Evolutionary conservation across 495 filamentous ascomycete species (phyloP).

Genomic region (Aspergillus asperescens): DNA sequence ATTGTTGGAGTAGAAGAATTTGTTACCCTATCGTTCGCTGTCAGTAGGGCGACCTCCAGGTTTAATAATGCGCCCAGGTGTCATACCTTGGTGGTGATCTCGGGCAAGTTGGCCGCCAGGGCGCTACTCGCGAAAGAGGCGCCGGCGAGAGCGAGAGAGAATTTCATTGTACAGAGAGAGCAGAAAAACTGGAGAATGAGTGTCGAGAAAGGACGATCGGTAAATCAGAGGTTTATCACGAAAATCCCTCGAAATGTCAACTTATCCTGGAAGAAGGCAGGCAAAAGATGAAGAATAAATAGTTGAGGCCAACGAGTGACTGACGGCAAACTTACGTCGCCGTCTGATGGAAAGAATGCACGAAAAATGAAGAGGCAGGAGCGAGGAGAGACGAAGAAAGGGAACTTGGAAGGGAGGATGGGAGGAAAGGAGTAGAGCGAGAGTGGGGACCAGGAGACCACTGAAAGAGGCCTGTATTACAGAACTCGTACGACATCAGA

Average conservation of each 20-base stretch:
- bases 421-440: constrained; percentile 1
- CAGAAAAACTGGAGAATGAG: constrained; percentile 6
- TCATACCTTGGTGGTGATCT: constrained; percentile 45
- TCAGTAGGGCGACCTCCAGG: not conserved
- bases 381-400: constrained; percentile 16
- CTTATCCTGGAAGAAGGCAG: constrained; percentile 3
- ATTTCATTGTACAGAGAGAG: constrained; percentile 37
- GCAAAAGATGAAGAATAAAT: not conserved
- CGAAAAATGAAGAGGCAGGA: constrained; percentile 18
- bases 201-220: constrained; percentile 17
- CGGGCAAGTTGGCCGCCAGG: constrained; percentile 52
- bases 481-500: not conserved
- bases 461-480: not conserved
- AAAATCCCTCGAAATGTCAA: not conserved
- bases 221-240: constrained; percentile 5
- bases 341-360: constrained; percentile 14
- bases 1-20: constrained; percentile 76
- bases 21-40: constrained; percentile 45
- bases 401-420: not conserved
- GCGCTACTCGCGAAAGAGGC: constrained; percentile 46
- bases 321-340: constrained; percentile 20
- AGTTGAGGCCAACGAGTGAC: constrained; percentile 21
- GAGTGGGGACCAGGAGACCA: not conserved
- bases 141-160: constrained; percentile 42
- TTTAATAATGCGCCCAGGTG: not conserved